These are phyloP conservation scores for Otatea glauca DNA, from an alignment of 176 grass and related monocot genomes.

Conservation along the genomic window DNA sequence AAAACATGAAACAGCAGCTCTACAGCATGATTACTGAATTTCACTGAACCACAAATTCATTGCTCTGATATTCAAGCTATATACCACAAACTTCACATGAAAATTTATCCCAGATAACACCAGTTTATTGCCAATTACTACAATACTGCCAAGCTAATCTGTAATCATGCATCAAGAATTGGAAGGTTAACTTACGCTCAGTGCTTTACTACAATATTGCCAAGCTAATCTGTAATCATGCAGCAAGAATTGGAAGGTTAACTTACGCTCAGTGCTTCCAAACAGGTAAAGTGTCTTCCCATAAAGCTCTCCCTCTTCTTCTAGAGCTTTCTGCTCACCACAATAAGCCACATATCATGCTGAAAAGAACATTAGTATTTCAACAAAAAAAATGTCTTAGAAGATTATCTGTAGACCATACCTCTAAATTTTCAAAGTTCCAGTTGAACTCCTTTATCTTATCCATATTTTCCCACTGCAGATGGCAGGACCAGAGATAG, in stretches of 20 bases:
- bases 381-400: not conserved
- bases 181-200: conserved; percentile 55
- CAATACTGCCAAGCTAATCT: not conserved
- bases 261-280: conserved; percentile 81
- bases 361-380: conserved; percentile 13
- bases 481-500: not conserved
- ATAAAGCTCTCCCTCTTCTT: conserved; percentile 76
- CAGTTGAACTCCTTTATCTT: conserved; percentile 85
- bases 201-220: conserved; percentile 41
- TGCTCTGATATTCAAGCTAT: not conserved
- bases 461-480: conserved; percentile 93
- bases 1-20: conserved; percentile 15
- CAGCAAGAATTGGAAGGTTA: not conserved
- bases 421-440: conserved; percentile 92
- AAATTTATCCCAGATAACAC: not conserved
- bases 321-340: conserved; percentile 66
- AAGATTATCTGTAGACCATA: conserved; percentile 38
- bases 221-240: not conserved
- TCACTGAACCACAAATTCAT: conserved; percentile 1
- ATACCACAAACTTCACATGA: not conserved
- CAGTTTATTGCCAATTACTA: not conserved
- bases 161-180: not conserved
- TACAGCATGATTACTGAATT: conserved; percentile 10
- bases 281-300: conserved; percentile 92
- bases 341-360: conserved; percentile 28